Evolutionary conservation across 495 filamentous ascomycete species (phyloP), one percentile per base, ranked within the genome.

Genomic region (Tetracladium marchalianum): DNA sequence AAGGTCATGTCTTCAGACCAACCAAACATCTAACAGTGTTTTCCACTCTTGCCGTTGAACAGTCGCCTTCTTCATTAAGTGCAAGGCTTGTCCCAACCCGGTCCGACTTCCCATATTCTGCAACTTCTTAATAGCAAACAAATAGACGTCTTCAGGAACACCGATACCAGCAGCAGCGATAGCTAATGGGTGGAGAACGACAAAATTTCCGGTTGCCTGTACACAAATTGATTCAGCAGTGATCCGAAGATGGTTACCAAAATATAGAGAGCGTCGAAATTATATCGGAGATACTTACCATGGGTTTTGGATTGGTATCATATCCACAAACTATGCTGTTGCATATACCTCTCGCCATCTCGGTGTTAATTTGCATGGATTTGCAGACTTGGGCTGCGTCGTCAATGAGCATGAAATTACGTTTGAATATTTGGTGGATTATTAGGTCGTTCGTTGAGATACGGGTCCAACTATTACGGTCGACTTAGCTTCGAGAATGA

Each of bases 161-260:
- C 52, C 57, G 6, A 54, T 53, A 1, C 56, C 58, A 5, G 56
- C 41, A 8, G 57, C 64, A 12, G 61, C 64, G 33, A 64, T 46
- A 0, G 56, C 47, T 22, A 67, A 40, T 12, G 59, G 57, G 39
- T 62, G 64, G n/a, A 65, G 32, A 24, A 61, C 35, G 49, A 61
- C 48, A 39, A 65, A 65, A 0, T 55, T 45, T 11, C 60, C 57
- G 11, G 62, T 27, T 3, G 52, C 56, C 27, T 58, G 59, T 15
- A 52, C 31, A 11, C 35, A 39, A 0, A 35, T 44, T 13, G 35
- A 8, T 10, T 31, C 11, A 10, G 41, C 17, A 39, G 39, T 42
- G 43, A 34, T 8, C 31, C 43, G 4, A 12, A 32, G 9, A 45
- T 13, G 2, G 43, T 32, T 11, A 45, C 35, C 27, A 34, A 12